Conservation (phyloP, 768 basidiomycete species). For the Rhodotorula diobovata region DNA sequence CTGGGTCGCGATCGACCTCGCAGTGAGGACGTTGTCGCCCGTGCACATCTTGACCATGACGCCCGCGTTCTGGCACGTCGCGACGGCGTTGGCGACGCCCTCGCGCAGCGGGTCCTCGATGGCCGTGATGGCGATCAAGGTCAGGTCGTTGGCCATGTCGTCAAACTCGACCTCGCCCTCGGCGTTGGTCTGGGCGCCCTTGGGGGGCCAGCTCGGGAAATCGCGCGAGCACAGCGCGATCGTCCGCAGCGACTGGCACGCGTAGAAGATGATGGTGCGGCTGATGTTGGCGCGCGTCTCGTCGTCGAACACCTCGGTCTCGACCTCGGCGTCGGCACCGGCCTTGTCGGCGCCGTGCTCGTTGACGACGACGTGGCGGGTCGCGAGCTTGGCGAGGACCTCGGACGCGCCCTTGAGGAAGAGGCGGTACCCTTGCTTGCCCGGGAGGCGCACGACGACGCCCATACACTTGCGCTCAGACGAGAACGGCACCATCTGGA, state of each 20-base stretch:
- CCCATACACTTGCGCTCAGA: slow-evolving; percentile 94
- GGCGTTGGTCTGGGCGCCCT: slow-evolving; percentile 37
- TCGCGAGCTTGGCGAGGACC: slow-evolving; percentile 75
- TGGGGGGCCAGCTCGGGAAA: slow-evolving; percentile 78
- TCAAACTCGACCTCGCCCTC: slow-evolving; percentile 53
- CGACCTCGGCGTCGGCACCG: slow-evolving; percentile 41
- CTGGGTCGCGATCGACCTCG: slow-evolving; percentile 91
- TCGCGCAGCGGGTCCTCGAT: slow-evolving; percentile 93
- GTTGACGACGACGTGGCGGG: slow-evolving; percentile 64
- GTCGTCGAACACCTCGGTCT: slow-evolving; percentile 59
- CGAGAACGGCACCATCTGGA: slow-evolving; percentile 90
- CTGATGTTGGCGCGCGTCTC: slow-evolving; percentile 72
- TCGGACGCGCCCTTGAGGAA: slow-evolving; percentile 93
- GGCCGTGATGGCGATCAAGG: slow-evolving; percentile 81
- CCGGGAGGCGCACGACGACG: slow-evolving; percentile 64
- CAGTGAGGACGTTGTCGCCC: slow-evolving; percentile 56
- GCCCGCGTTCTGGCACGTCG: slow-evolving; percentile 79
- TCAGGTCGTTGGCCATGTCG: slow-evolving; percentile 65
- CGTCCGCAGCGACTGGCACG: slow-evolving; percentile 89
- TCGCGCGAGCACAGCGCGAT: slow-evolving; percentile 92
- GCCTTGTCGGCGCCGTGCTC: slow-evolving; percentile 37
- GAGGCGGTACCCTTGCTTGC: slow-evolving; percentile 58
- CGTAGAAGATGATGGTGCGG: slow-evolving; percentile 94
- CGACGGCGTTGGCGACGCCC: slow-evolving; percentile 83
- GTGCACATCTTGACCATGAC: slow-evolving; percentile 98